A percentile compares a stretch with the other conserved stretches of the same genome.
Conservation (phyloP, 805 yeast species). For the Lipomyces sp. region DNA sequence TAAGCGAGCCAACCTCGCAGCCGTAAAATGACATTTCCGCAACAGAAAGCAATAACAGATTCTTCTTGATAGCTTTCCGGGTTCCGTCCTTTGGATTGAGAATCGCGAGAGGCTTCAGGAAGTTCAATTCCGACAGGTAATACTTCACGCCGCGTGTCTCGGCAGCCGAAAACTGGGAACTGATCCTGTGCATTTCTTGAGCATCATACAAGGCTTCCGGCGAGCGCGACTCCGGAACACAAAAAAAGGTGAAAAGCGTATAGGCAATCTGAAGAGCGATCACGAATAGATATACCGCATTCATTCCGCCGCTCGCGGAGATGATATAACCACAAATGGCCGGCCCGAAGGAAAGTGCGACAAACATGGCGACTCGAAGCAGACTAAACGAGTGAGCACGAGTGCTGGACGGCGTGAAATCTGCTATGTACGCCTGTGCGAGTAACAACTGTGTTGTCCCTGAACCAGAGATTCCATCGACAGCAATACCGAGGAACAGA, state of each 20-base stretch:
- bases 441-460: constrained; percentile 52
- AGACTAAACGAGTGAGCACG: constrained; percentile 41
- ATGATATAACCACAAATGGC: constrained; percentile 30
- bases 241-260: constrained; percentile 1
- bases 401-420: constrained; percentile 59
- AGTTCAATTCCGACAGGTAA: constrained; percentile 16
- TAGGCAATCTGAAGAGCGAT: constrained; percentile 1
- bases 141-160: constrained; percentile 2
- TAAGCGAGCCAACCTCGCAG: constrained; percentile 14
- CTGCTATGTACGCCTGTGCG: constrained; percentile 67
- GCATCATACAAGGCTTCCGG: constrained; percentile 5
- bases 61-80: constrained; percentile 9
- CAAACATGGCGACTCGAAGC: constrained; percentile 33
- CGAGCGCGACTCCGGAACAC: constrained; percentile 26
- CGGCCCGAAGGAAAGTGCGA: constrained; percentile 34
- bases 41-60: constrained; percentile 10
- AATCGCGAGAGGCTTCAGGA: constrained; percentile 31
- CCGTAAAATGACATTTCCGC: constrained; percentile 22
- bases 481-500: constrained; percentile 45
- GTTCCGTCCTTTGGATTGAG: constrained; percentile 27
- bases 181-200: constrained; percentile 1
- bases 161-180: background rate
- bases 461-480: constrained; percentile 62
- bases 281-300: constrained; percentile 11
- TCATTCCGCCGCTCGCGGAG: constrained; percentile 4